A percentile compares a stretch with the other conserved stretches of the same genome.
phyloP scores from a whole-genome alignment of 352 stramenopile genomes.

The Pythium sp. region DNA sequence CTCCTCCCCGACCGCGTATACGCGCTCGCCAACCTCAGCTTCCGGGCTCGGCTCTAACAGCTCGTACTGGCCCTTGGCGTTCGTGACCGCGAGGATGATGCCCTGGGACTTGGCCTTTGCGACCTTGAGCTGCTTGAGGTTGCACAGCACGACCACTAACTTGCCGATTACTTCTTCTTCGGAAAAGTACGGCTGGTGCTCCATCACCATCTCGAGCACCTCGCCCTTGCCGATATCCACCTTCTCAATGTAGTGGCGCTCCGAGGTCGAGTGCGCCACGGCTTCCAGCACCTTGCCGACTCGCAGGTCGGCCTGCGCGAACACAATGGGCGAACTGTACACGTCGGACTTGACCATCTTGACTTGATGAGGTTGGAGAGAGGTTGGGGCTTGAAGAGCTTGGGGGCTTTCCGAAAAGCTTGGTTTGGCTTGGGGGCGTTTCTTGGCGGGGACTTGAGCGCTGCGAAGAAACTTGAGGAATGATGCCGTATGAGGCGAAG shows the following conservation, averaged over 20 bases:
- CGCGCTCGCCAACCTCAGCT: constrained; percentile 63
- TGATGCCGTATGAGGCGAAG: too few species aligned
- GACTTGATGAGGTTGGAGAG: neutral
- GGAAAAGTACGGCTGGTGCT: constrained; percentile 74
- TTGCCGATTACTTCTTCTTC: constrained; percentile 69
- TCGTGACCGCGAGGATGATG: constrained; percentile 49
- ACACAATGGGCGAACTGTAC: constrained; percentile 71
- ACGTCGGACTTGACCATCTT: constrained; percentile 77
- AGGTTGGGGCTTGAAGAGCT: neutral
- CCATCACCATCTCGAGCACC: constrained; percentile 70
- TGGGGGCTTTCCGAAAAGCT: constrained; percentile 2
- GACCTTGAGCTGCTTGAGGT: constrained; percentile 77
- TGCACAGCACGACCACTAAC: constrained; percentile 73
- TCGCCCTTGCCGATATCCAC: constrained; percentile 76
- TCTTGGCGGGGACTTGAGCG: constrained; percentile 25
- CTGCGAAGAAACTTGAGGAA: constrained; percentile 49
- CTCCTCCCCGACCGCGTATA: constrained; percentile 74
- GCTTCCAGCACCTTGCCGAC: constrained; percentile 72
- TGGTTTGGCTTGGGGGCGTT: constrained; percentile 5
- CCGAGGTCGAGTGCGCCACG: constrained; percentile 59
- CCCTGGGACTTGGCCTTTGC: constrained; percentile 61
- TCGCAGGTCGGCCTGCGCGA: constrained; percentile 62
- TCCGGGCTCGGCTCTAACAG: constrained; percentile 60
- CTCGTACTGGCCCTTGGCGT: constrained; percentile 57
- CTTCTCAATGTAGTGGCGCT: constrained; percentile 74